Evolutionary conservation across 768 basidiomycete genomes (phyloP).

Genomic region (Boletellus emodensis): DNA sequence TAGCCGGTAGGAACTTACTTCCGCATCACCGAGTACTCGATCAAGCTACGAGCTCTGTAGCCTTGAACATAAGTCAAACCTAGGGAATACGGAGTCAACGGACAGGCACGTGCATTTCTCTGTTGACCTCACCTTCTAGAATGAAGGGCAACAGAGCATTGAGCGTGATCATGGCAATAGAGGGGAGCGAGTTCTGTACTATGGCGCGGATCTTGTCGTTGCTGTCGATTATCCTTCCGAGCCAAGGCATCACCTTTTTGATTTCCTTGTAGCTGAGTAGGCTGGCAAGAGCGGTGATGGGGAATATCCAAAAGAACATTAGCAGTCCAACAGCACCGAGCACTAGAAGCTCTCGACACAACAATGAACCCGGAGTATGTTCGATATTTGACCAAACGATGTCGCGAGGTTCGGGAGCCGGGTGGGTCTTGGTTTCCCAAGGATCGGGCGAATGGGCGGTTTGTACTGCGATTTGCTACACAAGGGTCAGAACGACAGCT

Average conservation of each 20-base stretch:
- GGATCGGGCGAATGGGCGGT: constrained; percentile 71
- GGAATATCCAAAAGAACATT: constrained; percentile 89
- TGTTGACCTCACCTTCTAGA: constrained; percentile 61
- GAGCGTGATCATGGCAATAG: constrained; percentile 82
- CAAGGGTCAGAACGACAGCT: neutral
- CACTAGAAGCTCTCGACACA: constrained; percentile 70
- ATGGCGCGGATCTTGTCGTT: constrained; percentile 79
- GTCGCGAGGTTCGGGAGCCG: constrained; percentile 92
- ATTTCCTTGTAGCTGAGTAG: constrained; percentile 92
- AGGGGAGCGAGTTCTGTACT: constrained; percentile 92
- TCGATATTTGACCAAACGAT: constrained; percentile 93
- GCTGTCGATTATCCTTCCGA: constrained; percentile 78
- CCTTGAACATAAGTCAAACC: constrained; percentile 86
- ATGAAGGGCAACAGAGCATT: constrained; percentile 88
- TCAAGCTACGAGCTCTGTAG: constrained; percentile 83
- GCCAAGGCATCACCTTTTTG: constrained; percentile 83
- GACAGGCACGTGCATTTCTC: neutral
- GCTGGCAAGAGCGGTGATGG: constrained; percentile 81
- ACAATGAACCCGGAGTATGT: constrained; percentile 52
- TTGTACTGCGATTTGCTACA: constrained; percentile 84
- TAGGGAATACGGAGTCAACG: constrained; percentile 29
- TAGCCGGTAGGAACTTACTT: constrained; percentile 53
- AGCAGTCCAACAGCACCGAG: constrained; percentile 64
- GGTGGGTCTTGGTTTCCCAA: constrained; percentile 59
- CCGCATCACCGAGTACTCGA: constrained; percentile 88